These are phyloP conservation scores for Saccharomycopsis fibuligera DNA, from an alignment of 805 yeast genomes.

Conservation along the genomic window DNA sequence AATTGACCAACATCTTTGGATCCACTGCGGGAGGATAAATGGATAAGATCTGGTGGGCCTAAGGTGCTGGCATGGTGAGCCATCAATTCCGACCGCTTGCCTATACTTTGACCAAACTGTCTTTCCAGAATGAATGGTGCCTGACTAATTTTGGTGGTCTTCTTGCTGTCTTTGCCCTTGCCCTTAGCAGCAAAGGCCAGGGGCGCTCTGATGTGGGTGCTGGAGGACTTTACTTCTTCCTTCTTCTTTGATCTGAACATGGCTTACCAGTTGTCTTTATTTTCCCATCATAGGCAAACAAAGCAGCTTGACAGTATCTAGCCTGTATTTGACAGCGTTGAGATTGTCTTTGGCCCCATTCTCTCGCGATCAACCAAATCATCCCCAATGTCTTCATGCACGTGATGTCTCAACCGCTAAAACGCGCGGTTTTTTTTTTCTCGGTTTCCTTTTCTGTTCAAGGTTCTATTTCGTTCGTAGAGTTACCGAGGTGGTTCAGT, in stretches of 20 bases:
- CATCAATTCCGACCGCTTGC: constrained; percentile 17
- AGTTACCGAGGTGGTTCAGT: no score
- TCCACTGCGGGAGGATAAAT: constrained; percentile 30
- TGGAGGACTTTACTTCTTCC: constrained; percentile 17
- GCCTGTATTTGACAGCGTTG: not conserved
- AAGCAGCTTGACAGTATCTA: no score
- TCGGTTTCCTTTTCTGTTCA: not conserved
- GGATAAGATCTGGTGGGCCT: constrained; percentile 74
- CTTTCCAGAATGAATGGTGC: constrained; percentile 18
- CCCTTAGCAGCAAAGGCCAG: constrained; percentile 1
- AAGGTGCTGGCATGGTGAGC: constrained; percentile 9
- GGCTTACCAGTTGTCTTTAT: no score
- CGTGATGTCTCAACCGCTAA: not conserved
- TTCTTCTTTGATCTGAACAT: constrained; percentile 20
- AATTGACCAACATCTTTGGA: constrained; percentile 38
- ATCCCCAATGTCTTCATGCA: not conserved
- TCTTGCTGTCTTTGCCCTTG: constrained; percentile 3
- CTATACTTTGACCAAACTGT: constrained; percentile 13
- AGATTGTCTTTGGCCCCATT: not conserved
- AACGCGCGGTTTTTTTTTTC: not conserved
- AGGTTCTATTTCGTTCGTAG: no score
- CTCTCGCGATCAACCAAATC: not conserved
- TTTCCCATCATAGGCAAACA: no score
- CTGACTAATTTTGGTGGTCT: not conserved
- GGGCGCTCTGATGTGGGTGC: constrained; percentile 12